These are phyloP conservation scores for Peterozyma toletana DNA, from an alignment of 805 yeast species.

Conservation along the genomic window DNA sequence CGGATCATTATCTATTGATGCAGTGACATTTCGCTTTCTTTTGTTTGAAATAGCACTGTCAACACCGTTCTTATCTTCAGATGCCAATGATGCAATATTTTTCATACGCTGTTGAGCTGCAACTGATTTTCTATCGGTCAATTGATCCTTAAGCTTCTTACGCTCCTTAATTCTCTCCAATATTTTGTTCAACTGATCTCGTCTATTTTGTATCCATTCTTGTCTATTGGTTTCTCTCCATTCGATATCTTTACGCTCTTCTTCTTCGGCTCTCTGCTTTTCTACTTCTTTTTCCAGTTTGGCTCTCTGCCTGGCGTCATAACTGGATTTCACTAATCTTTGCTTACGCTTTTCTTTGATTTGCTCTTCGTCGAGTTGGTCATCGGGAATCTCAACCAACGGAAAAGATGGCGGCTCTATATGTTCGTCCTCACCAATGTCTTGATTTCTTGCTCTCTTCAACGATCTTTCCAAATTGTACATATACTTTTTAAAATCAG, in stretches of 20 bases:
- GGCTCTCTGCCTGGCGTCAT: constrained; percentile 81
- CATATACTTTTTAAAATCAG: constrained; percentile 63
- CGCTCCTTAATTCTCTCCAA: constrained; percentile 62
- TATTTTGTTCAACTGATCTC: constrained; percentile 51
- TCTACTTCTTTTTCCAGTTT: constrained; percentile 71
- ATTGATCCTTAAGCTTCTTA: constrained; percentile 62
- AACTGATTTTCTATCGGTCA: constrained; percentile 81
- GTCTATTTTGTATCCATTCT: constrained; percentile 74
- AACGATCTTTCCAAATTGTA: constrained; percentile 59
- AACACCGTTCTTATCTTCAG: constrained; percentile 29
- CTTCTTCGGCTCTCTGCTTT: constrained; percentile 50
- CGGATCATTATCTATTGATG: constrained; percentile 82
- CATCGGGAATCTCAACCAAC: constrained; percentile 78
- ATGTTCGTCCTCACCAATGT: constrained; percentile 49
- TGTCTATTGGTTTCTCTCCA: constrained; percentile 72
- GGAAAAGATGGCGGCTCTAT: constrained; percentile 57
- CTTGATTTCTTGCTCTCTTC: constrained; percentile 58
- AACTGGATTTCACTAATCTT: constrained; percentile 72
- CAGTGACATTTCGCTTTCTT: constrained; percentile 39
- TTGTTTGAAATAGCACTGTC: constrained; percentile 19
- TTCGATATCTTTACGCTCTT: constrained; percentile 57
- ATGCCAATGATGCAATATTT: constrained; percentile 78
- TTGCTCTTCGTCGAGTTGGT: constrained; percentile 70
- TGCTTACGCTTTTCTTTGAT: constrained; percentile 84
- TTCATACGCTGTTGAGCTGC: constrained; percentile 94